Evolutionary conservation across 305 asterid species (phyloP).

Genomic region (Plantago coronopus): DNA sequence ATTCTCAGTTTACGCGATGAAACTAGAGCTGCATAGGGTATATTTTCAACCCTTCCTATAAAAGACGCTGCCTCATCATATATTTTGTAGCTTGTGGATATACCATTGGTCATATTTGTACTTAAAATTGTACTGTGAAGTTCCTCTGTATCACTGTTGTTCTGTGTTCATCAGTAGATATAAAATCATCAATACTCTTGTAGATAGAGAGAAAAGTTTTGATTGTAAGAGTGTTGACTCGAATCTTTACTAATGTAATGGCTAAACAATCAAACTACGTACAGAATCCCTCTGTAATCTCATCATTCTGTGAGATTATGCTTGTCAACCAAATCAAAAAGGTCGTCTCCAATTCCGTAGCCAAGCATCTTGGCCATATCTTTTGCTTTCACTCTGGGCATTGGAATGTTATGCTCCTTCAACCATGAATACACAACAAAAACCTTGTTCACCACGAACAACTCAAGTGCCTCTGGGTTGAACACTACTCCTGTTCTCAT

Average conservation of each 20-base stretch:
- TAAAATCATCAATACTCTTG: background rate
- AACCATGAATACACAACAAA: slow-evolving; percentile 66
- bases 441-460: slow-evolving; percentile 70
- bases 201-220: background rate
- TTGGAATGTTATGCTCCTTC: slow-evolving; percentile 51
- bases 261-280: background rate
- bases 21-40: slow-evolving; percentile 6
- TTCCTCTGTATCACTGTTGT: slow-evolving; percentile 22
- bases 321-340: slow-evolving; percentile 63
- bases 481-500: slow-evolving; percentile 74
- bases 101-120: slow-evolving; percentile 24
- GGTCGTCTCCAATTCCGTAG: slow-evolving; percentile 75
- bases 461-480: slow-evolving; percentile 80
- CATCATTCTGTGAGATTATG: slow-evolving; percentile 15
- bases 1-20: slow-evolving; percentile 15
- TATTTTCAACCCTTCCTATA: background rate
- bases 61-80: slow-evolving; percentile 16
- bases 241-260: background rate
- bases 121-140: slow-evolving; percentile 26
- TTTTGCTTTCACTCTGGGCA: slow-evolving; percentile 64
- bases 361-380: slow-evolving; percentile 95
- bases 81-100: slow-evolving; percentile 16
- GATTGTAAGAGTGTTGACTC: background rate
- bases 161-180: slow-evolving; percentile 14
- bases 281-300: background rate